A percentile compares a stretch with the other conserved stretches of the same genome.
Evolutionary conservation across 2,329 filamentous ascomycete genomes (phyloP).

Genomic region (Penicillium sp.): DNA sequence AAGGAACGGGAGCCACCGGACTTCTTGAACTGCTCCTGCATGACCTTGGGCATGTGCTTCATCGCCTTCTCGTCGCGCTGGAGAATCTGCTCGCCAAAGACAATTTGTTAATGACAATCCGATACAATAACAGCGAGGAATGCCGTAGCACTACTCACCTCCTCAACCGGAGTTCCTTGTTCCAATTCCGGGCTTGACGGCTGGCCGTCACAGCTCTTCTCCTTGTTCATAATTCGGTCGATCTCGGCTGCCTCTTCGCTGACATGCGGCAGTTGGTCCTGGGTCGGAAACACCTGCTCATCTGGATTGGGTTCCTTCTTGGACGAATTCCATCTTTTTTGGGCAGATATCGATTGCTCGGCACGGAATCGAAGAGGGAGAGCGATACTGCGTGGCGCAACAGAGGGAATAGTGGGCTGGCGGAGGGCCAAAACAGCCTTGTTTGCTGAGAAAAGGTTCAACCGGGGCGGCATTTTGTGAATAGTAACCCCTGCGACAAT

Average conservation of each 20-base stretch:
- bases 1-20: constrained; percentile 52
- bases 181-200: constrained; percentile 58
- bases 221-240: constrained; percentile 55
- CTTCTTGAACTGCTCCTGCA: constrained; percentile 59
- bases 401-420: constrained; percentile 25
- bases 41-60: constrained; percentile 64
- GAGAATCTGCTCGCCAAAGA: constrained; percentile 52
- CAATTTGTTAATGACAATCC: background rate
- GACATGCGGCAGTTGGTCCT: constrained; percentile 57
- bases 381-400: constrained; percentile 23
- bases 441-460: constrained; percentile 48
- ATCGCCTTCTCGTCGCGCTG: constrained; percentile 60
- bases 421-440: constrained; percentile 33
- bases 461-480: constrained; percentile 54
- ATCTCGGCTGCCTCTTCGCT: constrained; percentile 64
- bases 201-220: constrained; percentile 39
- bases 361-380: constrained; percentile 22
- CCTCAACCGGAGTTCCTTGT: constrained; percentile 65
- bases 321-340: constrained; percentile 39
- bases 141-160: constrained; percentile 47
- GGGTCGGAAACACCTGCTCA: constrained; percentile 47
- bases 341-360: constrained; percentile 15
- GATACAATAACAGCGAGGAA: background rate
- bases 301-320: constrained; percentile 27
- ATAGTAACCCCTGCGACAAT: background rate